phyloP scores from a whole-genome alignment of 306 rosid genomes.

The Castanospermum australe region DNA sequence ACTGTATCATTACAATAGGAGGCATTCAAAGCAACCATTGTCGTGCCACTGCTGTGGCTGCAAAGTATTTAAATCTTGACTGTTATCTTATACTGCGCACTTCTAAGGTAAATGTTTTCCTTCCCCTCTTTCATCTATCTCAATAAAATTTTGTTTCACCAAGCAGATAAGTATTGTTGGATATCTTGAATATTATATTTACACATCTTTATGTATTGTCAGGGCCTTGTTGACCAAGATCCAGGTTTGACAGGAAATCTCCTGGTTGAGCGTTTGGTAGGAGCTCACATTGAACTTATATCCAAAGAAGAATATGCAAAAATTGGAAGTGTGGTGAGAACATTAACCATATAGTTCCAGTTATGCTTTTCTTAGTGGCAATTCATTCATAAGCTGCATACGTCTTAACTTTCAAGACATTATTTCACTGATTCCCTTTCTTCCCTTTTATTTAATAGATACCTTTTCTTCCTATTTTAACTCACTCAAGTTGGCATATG shows the following conservation, averaged over 20 bases:
- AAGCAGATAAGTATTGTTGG: neutral
- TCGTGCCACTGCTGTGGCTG: slow-evolving; percentile 96
- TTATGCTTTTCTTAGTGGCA: neutral
- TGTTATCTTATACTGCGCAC: slow-evolving; percentile 77
- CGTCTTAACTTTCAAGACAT: neutral
- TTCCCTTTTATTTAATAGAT: too few species aligned
- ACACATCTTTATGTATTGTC: neutral
- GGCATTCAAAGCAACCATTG: slow-evolving; percentile 98
- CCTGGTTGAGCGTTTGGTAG: slow-evolving; percentile 84
- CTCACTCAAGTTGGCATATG: neutral
- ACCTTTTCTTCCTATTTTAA: neutral
- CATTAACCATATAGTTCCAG: slow-evolving; percentile 14
- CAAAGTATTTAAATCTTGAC: slow-evolving; percentile 83
- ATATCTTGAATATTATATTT: neutral
- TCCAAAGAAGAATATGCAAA: slow-evolving; percentile 79
- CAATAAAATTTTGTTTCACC: neutral
- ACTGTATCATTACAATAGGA: slow-evolving; percentile 75
- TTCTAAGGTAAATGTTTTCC: slow-evolving; percentile 51
- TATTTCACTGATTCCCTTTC: neutral
- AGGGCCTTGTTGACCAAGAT: slow-evolving; percentile 73
- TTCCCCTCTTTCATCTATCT: neutral
- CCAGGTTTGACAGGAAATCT: slow-evolving; percentile 87
- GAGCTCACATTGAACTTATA: slow-evolving; percentile 76
- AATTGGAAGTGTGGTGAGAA: slow-evolving; percentile 73
- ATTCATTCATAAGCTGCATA: neutral